Base-by-base conservation (phyloP, 345 rosid genomes). In the Anastatica hierochuntica region DNA sequence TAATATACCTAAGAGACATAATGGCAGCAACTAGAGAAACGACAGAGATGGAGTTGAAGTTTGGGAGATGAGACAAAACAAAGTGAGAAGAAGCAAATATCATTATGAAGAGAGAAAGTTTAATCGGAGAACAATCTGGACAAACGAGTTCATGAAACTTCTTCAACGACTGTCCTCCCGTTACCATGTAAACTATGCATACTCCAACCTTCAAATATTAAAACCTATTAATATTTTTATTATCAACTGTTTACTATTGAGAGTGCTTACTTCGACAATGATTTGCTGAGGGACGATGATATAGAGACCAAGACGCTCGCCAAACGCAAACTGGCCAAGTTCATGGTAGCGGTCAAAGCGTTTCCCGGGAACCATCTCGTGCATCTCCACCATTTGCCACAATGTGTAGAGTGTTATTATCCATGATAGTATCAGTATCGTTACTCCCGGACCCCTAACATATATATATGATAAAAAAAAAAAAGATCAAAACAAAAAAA, bases 341-440 rank as follows among this genome's bases (percentile, higher is more conserved):
- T 85, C 95, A n/a, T 85, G 85, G 54, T 78, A 80, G 33, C 88
- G 67, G 45, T 85, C 90, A 38, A 85, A 77, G 52, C 88, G 76
- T 72, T 74, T 80, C 15, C 90, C 84, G 0, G 78, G 79, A 35
- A 79, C 82, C 69, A 68, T 79, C 69, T 85, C 90, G 30, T 85
- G 95, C 95, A 85, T 80, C 65, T 85, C 81, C 69, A 83, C 84
- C 85, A 83, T 83, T 72, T 83, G 84, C 88, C 90, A 82, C n/a
- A 80, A 49, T 1, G 95, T 82, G 49, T 82, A 82, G 0, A 85
- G 71, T 16, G 88, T 82, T 18, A 85, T 76, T 23, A 77, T 24
- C 95, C 90, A 85, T 58, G 88, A 83, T 49, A 80, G 41, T 26
- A 67, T 16, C 79, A 83, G 14, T 5, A 77, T 43, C 1, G 59